Conservation (phyloP, 441 rosid genomes). For the Francoa sonchifolia region DNA sequence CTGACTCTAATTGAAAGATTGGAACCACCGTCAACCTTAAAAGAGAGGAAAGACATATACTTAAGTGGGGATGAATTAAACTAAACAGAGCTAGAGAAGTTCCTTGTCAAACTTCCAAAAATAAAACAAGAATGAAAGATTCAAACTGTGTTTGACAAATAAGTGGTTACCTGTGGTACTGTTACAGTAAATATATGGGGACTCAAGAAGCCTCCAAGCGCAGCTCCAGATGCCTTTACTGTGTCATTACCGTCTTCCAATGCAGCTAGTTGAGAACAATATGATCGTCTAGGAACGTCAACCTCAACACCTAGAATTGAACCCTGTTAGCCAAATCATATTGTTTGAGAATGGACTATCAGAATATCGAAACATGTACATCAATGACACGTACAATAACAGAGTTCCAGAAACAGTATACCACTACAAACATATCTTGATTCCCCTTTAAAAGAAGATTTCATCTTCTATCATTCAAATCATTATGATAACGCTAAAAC, state of each 20-base stretch:
- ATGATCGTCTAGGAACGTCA: constrained; percentile 49
- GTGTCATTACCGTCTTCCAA: constrained; percentile 27
- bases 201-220: constrained; percentile 58
- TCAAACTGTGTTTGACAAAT: not conserved
- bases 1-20: constrained; percentile 50
- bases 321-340: constrained; percentile 89
- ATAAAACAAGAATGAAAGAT: no score
- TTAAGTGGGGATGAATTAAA: not conserved
- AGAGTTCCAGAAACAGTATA: not conserved
- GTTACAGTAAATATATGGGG: constrained; percentile 60
- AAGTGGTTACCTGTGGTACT: constrained; percentile 51
- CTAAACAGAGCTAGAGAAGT: no score
- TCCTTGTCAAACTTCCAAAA: no score
- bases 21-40: constrained; percentile 82
- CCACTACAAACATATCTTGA: no score
- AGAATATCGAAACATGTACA: not conserved
- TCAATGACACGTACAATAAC: not conserved
- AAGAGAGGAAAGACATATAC: constrained; percentile 5
- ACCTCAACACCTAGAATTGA: constrained; percentile 96
- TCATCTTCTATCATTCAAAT: no score
- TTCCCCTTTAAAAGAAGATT: no score
- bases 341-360: constrained; percentile 23
- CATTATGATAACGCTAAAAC: no score
- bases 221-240: constrained; percentile 30
- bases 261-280: constrained; percentile 38